These are phyloP conservation scores for Malus fusca DNA, from an alignment of 306 rosid genomes.

Conservation along the genomic window DNA sequence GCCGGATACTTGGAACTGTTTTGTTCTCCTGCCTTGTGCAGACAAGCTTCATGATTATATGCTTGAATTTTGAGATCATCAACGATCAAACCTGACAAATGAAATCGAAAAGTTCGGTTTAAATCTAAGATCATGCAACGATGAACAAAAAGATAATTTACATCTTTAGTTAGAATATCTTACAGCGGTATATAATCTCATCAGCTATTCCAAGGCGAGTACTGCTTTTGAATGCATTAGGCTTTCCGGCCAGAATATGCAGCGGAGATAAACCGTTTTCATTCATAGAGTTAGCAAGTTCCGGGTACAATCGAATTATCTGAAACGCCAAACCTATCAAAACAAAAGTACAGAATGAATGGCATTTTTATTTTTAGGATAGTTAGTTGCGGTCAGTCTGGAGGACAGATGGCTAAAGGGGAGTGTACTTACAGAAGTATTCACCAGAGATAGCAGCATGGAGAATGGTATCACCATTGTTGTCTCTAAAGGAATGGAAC, in stretches of 20 bases:
- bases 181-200: slow-evolving; percentile 15
- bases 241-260: slow-evolving; percentile 18
- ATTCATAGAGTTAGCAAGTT: slow-evolving; percentile 12
- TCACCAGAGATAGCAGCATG: slow-evolving; percentile 16
- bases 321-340: slow-evolving; percentile 16
- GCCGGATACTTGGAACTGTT: background rate
- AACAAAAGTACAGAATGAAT: background rate
- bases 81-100: slow-evolving; percentile 8
- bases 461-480: slow-evolving; percentile 16
- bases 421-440: slow-evolving; percentile 13
- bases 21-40: background rate
- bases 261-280: slow-evolving; percentile 19
- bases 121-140: background rate
- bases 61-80: slow-evolving; percentile 2
- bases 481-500: background rate
- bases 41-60: background rate
- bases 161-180: background rate
- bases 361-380: background rate
- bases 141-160: background rate
- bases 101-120: background rate
- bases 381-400: background rate
- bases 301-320: background rate
- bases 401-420: too few relatives aligned
- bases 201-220: background rate
- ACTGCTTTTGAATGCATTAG: slow-evolving; percentile 23